Conservation (phyloP, 441 rosid genomes). For the Populus tomentosa region DNA sequence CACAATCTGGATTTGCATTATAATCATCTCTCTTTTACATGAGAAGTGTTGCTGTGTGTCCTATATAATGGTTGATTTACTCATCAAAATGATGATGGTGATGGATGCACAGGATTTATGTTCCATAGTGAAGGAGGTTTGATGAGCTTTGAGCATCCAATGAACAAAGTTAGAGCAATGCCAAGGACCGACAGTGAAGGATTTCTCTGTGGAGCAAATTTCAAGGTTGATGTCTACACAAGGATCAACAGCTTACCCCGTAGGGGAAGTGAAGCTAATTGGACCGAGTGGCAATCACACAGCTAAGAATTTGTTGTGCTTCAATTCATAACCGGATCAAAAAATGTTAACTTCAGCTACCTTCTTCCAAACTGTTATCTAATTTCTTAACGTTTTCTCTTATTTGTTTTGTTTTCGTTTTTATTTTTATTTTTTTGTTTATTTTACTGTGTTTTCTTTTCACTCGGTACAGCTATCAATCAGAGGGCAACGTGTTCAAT, state of each 20-base stretch:
- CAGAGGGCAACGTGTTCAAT: background rate
- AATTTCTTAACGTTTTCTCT: background rate
- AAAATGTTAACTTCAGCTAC: background rate
- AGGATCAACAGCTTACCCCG: constrained; percentile 63
- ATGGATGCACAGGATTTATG: constrained; percentile 59
- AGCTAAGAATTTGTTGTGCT: background rate
- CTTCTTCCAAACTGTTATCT: background rate
- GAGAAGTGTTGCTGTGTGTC: background rate
- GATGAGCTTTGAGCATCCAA: constrained; percentile 93
- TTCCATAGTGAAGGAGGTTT: constrained; percentile 82
- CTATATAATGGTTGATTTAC: background rate
- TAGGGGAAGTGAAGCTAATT: constrained; percentile 82
- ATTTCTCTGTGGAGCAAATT: constrained; percentile 68
- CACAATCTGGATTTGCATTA: background rate
- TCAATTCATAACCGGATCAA: background rate
- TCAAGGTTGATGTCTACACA: constrained; percentile 62
- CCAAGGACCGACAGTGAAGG: constrained; percentile 84
- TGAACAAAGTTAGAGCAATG: constrained; percentile 70
- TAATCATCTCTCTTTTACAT: background rate
- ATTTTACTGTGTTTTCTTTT: background rate
- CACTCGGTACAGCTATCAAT: background rate
- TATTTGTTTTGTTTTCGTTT: background rate
- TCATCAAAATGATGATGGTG: constrained; percentile 1
- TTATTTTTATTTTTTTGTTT: background rate
- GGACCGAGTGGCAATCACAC: constrained; percentile 63